Evolutionary conservation across 2,329 filamentous ascomycete species (phyloP).

Genomic region (Cercospora janseana): DNA sequence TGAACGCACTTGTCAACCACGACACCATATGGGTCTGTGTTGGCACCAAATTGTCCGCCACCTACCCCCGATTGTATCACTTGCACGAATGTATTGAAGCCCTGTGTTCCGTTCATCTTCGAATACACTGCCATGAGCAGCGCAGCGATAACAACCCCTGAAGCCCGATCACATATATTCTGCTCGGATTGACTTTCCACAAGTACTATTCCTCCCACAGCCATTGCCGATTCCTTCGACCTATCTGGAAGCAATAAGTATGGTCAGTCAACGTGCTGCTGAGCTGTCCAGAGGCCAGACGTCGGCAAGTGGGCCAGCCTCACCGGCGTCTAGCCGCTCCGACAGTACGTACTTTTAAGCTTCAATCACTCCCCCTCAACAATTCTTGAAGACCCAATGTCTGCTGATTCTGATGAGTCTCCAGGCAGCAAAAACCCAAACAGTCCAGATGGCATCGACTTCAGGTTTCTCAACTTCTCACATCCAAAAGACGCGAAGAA

Average conservation of each 20-base stretch:
- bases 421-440: constrained; percentile 30
- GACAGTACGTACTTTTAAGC: constrained; percentile 28
- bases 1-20: constrained; percentile 23
- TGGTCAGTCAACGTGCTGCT: constrained; percentile 31
- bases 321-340: constrained; percentile 31
- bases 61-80: constrained; percentile 32
- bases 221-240: constrained; percentile 10
- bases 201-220: constrained; percentile 15
- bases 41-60: constrained; percentile 34
- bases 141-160: constrained; percentile 31
- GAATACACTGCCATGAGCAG: constrained; percentile 26
- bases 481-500: constrained; percentile 39
- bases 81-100: constrained; percentile 31
- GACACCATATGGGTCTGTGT: constrained; percentile 31
- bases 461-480: constrained; percentile 39
- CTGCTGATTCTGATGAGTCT: constrained; percentile 17
- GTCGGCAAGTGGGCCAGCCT: constrained; percentile 27
- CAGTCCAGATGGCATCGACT: constrained; percentile 31
- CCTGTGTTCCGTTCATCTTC: constrained; percentile 30
- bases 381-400: constrained; percentile 5
- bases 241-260: constrained; percentile 16
- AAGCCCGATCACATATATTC: constrained; percentile 23
- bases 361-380: constrained; percentile 14
- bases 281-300: constrained; percentile 35
- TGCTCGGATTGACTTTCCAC: constrained; percentile 20